Evolutionary conservation across 495 filamentous ascomycete genomes (phyloP), one percentile per base, ranked within the genome.

Genomic region (Penicillium chermesinum): DNA sequence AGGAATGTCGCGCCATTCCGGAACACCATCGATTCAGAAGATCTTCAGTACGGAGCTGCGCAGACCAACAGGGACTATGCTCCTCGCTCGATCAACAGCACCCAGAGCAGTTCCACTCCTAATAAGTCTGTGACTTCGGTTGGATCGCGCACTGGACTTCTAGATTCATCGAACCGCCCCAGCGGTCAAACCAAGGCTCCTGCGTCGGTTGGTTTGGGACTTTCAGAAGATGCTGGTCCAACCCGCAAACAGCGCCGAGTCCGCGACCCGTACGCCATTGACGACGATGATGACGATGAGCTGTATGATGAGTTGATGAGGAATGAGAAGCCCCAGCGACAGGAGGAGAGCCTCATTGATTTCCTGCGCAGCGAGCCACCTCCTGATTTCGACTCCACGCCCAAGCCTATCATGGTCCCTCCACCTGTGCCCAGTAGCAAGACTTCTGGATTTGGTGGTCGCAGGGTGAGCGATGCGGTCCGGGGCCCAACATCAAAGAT

Each of bases 221-320:
- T 46, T 19, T 38, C 38, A 19, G 59, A 71, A 4, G 66, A 60
- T 34, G 48, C 54, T 44, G 48, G 17, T 25, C 76, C 67, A 48
- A 58, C 51, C 38, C 82, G 88, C 47, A 95, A 84, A 53, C 86
- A 83, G 41, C 79, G 83, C 33, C 82, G 89, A 19, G 81, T 88
- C 35, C 85, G 78, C 35, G 94, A 99, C 57, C 91, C 93, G 1
- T 97, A 96, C 55, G 86, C 90, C 27, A 87, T 97, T 48, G 91
- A 96, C 53, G 76, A 84, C 34, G 87, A 86, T 50, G 88, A 91
- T 52, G 86, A 91, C 25, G 87, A 91, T 15, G 81, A 88, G 2
- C 69, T 83, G 13, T 64, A 83, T 20, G 83, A 86, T 56, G 87
- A 88, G 54, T 63, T 74, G 16, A 52, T 82, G 20, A n/a, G n/a